These are phyloP conservation scores for Eutrema japonicum DNA, from an alignment of 345 rosid genomes.

Conservation along the genomic window DNA sequence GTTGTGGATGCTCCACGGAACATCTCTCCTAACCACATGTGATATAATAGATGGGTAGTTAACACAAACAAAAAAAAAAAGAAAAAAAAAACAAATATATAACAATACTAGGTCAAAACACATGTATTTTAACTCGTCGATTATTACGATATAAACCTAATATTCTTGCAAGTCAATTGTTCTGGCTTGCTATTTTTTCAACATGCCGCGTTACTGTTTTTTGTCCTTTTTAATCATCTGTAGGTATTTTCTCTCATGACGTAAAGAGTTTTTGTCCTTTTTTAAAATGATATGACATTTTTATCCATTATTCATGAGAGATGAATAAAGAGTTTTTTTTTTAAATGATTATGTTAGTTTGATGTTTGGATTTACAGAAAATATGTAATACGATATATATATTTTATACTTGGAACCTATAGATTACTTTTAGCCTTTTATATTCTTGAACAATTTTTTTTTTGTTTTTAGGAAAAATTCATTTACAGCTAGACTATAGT, in stretches of 20 bases:
- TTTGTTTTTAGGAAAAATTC: too few relatives aligned
- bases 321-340: background rate
- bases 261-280: slow-evolving; percentile 4
- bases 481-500: too few relatives aligned
- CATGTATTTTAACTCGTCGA: background rate
- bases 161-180: background rate
- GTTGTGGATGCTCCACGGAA: too few relatives aligned
- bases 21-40: too few relatives aligned
- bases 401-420: background rate
- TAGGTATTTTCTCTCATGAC: slow-evolving; percentile 1
- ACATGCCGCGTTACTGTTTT: slow-evolving; percentile 16
- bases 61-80: too few relatives aligned
- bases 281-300: background rate
- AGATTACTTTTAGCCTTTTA: background rate
- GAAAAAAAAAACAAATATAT: background rate
- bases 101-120: background rate
- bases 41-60: too few relatives aligned
- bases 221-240: slow-evolving; percentile 7
- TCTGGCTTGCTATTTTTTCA: background rate
- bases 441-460: background rate
- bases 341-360: background rate
- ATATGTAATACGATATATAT: background rate
- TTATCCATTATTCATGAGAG: background rate
- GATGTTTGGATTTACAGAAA: background rate
- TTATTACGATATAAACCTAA: background rate